Evolutionary conservation across 179 eudicot genomes (phyloP).

Genomic region (Spinacia oleracea): DNA sequence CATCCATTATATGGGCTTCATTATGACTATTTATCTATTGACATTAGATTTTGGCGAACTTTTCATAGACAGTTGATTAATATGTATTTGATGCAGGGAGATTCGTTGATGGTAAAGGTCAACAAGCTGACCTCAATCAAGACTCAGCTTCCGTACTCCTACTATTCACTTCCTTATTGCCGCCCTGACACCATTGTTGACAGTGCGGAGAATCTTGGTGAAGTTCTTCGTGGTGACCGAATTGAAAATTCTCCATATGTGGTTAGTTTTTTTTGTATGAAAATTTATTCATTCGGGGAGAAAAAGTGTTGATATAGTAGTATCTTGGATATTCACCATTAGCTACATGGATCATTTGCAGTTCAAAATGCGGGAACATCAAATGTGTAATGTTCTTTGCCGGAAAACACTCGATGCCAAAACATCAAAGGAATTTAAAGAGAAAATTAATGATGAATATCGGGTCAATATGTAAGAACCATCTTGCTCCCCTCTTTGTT

Average conservation of each 20-base stretch:
- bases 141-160: conserved; percentile 83
- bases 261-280: conserved; percentile 40
- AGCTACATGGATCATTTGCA: conserved; percentile 30
- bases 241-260: conserved; percentile 75
- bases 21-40: neutral
- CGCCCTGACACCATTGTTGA: conserved; percentile 61
- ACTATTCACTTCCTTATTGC: conserved; percentile 72
- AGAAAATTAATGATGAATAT: conserved; percentile 78
- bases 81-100: conserved; percentile 51
- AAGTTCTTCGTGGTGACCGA: conserved; percentile 85
- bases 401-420: conserved; percentile 49
- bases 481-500: neutral
- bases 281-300: neutral
- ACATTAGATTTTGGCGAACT: conserved; percentile 6
- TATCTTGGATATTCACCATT: conserved; percentile 12
- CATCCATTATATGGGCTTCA: neutral
- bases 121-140: conserved; percentile 75
- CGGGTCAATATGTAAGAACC: conserved; percentile 66
- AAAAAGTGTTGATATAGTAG: neutral
- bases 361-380: conserved; percentile 77
- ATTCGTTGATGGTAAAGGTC: conserved; percentile 62
- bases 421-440: conserved; percentile 64
- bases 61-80: neutral
- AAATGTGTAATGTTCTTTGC: conserved; percentile 66
- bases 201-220: conserved; percentile 83